Conservation (phyloP, 345 rosid species). For the Camelina neglecta region DNA sequence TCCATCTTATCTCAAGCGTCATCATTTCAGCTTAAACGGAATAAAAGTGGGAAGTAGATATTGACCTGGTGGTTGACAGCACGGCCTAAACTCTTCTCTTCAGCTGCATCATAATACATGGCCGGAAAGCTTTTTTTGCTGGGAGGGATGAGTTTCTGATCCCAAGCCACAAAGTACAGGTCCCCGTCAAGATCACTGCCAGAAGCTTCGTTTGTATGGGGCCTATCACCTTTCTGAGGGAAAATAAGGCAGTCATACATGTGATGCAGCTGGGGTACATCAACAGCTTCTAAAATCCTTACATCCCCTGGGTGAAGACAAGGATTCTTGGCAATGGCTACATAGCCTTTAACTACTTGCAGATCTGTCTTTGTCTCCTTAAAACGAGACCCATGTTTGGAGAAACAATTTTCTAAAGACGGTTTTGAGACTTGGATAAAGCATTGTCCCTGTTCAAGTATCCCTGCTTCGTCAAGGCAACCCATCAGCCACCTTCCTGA, state of each 20-base stretch:
- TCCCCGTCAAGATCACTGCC: conserved; percentile 99
- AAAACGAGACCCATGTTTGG: conserved; percentile 78
- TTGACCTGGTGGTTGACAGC: conserved; percentile 69
- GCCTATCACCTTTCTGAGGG: conserved; percentile 91
- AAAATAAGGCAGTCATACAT: conserved; percentile 85
- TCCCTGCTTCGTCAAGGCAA: conserved; percentile 81
- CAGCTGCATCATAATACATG: conserved; percentile 67
- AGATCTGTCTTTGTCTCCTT: conserved; percentile 56
- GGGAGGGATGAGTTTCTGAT: conserved; percentile 82
- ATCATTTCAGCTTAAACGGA: conserved; percentile 7
- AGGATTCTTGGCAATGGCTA: conserved; percentile 84
- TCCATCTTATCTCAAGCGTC: conserved; percentile 13
- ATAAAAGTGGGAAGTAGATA: conserved; percentile 4
- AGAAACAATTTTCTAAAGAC: conserved; percentile 69
- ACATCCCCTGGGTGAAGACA: conserved; percentile 96
- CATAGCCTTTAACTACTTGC: conserved; percentile 66
- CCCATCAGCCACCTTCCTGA: conserved; percentile 96
- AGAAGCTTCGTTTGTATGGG: conserved; percentile 91
- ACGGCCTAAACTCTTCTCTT: conserved; percentile 42
- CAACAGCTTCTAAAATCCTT: conserved; percentile 91
- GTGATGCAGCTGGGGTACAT: conserved; percentile 70
- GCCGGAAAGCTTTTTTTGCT: conserved; percentile 71
- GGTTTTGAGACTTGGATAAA: conserved; percentile 86
- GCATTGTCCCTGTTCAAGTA: conserved; percentile 88
- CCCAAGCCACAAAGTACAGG: conserved; percentile 91